These are phyloP conservation scores for Rhizophagus clarus DNA, from an alignment of 192 early-diverging fungal species.

Conservation along the genomic window DNA sequence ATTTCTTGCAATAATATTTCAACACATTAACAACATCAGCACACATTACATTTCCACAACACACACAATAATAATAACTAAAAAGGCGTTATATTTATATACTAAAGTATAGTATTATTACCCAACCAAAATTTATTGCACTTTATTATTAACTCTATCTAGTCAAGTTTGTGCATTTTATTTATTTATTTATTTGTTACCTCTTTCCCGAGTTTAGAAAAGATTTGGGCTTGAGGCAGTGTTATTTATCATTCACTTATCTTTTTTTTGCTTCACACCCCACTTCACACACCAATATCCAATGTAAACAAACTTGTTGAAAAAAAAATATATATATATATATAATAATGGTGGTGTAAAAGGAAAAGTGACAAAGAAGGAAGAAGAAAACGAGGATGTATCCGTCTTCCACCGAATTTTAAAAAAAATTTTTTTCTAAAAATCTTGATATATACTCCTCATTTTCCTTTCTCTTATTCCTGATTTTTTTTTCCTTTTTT, in stretches of 20 bases:
- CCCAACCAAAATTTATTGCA: background rate
- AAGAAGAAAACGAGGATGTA: slow-evolving; percentile 8
- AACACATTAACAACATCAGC: background rate
- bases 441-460: slow-evolving; percentile 4
- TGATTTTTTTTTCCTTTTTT: background rate
- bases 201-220: background rate
- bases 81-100: background rate
- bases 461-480: background rate
- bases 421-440: background rate
- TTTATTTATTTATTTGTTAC: slow-evolving; percentile 21
- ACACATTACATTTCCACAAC: no score
- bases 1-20: background rate
- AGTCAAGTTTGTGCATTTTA: slow-evolving; percentile 2
- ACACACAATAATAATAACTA: background rate
- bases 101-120: background rate
- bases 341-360: slow-evolving; percentile 1
- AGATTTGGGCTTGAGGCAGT: slow-evolving; percentile 8
- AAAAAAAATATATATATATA: slow-evolving; percentile 9
- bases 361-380: slow-evolving; percentile 19
- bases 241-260: background rate
- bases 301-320: background rate
- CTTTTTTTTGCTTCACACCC: background rate
- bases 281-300: background rate
- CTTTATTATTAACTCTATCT: background rate
- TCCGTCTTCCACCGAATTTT: slow-evolving; percentile 3